Evolutionary conservation across 768 basidiomycete species (phyloP).

Genomic region (Agaricus sinodeliciosus): DNA sequence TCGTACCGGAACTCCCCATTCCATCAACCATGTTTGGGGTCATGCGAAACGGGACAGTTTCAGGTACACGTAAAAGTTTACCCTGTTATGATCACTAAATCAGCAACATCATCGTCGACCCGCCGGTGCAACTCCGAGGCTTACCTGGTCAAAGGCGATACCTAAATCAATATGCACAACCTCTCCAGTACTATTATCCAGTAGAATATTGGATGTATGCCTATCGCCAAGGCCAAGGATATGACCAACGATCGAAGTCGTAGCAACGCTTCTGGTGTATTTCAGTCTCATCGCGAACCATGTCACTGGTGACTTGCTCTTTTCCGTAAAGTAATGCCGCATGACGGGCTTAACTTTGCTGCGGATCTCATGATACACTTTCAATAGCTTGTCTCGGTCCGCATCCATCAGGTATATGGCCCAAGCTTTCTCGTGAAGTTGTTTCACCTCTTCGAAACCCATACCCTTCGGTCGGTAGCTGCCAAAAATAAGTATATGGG

Average conservation of each 20-base stretch:
- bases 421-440: slow-evolving; percentile 22
- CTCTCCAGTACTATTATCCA: slow-evolving; percentile 80
- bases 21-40: slow-evolving; percentile 94
- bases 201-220: slow-evolving; percentile 86
- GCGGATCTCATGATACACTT: slow-evolving; percentile 28
- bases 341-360: slow-evolving; percentile 73
- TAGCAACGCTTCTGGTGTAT: slow-evolving; percentile 90
- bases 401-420: slow-evolving; percentile 19
- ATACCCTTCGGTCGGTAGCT: slow-evolving; percentile 68
- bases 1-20: slow-evolving; percentile 82
- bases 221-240: slow-evolving; percentile 90
- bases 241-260: slow-evolving; percentile 90
- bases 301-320: slow-evolving; percentile 77
- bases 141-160: slow-evolving; percentile 91
- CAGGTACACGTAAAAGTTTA: slow-evolving; percentile 69
- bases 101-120: neutral
- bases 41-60: slow-evolving; percentile 91
- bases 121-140: slow-evolving; percentile 8
- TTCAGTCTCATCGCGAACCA: slow-evolving; percentile 91
- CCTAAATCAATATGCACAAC: slow-evolving; percentile 95
- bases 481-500: neutral
- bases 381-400: slow-evolving; percentile 19
- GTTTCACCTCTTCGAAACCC: slow-evolving; percentile 22
- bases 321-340: slow-evolving; percentile 91
- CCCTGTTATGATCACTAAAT: slow-evolving; percentile 43